Conservation (phyloP, 202 grass and related monocot species). For the Zoysia matrella region DNA sequence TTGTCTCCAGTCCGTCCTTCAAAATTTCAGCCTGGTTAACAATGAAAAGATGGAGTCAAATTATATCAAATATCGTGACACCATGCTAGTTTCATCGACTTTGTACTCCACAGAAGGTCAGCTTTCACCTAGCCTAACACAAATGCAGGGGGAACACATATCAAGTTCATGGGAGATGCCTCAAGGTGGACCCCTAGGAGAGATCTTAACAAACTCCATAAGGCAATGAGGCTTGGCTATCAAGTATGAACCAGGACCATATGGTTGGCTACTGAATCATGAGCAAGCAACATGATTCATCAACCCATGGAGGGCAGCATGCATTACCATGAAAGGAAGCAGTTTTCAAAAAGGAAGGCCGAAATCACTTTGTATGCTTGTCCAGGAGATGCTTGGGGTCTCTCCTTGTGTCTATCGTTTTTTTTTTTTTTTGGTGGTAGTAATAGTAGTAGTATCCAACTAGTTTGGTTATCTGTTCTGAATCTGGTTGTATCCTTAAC, state of each 20-base stretch:
- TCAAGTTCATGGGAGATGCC: slow-evolving; percentile 65
- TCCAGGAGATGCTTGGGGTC: background rate
- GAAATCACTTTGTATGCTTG: slow-evolving; percentile 27
- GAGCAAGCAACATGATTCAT: slow-evolving; percentile 47
- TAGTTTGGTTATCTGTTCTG: slow-evolving; percentile 40
- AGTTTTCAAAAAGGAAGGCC: slow-evolving; percentile 18
- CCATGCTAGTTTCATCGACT: slow-evolving; percentile 24
- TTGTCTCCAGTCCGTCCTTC: slow-evolving; percentile 58
- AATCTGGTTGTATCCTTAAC: slow-evolving; percentile 39
- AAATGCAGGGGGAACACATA: slow-evolving; percentile 56
- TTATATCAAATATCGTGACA: slow-evolving; percentile 45
- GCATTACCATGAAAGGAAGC: slow-evolving; percentile 19
- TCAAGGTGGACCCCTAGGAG: slow-evolving; percentile 75
- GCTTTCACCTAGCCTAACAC: slow-evolving; percentile 39
- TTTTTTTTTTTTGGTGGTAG: background rate
- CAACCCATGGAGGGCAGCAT: background rate
- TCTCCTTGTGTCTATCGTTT: background rate
- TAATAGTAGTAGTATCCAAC: slow-evolving; percentile 9
- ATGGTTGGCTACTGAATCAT: slow-evolving; percentile 58
- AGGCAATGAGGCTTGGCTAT: slow-evolving; percentile 32
- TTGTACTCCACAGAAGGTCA: slow-evolving; percentile 39
- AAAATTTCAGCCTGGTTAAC: slow-evolving; percentile 62
- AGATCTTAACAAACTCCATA: slow-evolving; percentile 72
- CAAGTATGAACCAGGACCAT: slow-evolving; percentile 46
- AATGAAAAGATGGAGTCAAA: slow-evolving; percentile 43